Percentiles rank a stretch among this genome's conserved stretches.
phyloP scores from a whole-genome alignment of 495 filamentous ascomycete species.

The Ramalina peruviana region DNA sequence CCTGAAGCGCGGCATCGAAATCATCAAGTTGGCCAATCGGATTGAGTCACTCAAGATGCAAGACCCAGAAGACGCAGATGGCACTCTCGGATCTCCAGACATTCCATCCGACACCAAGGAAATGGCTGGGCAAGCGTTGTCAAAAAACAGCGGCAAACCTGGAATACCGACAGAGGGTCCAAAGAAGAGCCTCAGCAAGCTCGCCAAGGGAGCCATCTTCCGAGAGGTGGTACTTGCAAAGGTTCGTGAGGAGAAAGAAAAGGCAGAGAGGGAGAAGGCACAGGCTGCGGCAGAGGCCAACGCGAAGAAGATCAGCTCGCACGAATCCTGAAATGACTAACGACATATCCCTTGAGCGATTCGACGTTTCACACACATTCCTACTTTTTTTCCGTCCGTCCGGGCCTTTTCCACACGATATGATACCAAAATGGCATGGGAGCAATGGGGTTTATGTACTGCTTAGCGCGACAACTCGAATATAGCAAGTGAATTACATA shows the following conservation, averaged over 20 bases:
- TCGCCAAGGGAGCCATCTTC: conserved; percentile 86
- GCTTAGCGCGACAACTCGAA: not conserved
- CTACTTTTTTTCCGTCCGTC: not conserved
- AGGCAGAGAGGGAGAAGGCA: conserved; percentile 58
- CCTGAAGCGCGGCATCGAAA: conserved; percentile 85
- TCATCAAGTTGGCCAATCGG: conserved; percentile 91
- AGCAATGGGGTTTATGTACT: not conserved
- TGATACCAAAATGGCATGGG: conserved; percentile 1
- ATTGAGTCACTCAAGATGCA: conserved; percentile 95
- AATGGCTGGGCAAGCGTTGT: conserved; percentile 22
- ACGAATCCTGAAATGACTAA: not conserved
- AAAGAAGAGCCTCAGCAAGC: conserved; percentile 55
- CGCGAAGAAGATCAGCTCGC: conserved; percentile 14
- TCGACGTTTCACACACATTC: conserved; percentile 7
- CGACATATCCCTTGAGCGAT: not conserved
- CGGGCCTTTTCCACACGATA: not conserved
- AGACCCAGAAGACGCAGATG: conserved; percentile 72
- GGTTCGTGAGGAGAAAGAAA: conserved; percentile 81
- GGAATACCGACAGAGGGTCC: conserved; percentile 20
- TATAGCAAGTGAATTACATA: too few species aligned
- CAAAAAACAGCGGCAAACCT: conserved; percentile 18
- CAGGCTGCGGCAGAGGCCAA: conserved; percentile 38
- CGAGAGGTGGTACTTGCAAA: conserved; percentile 95
- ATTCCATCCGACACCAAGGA: conserved; percentile 44
- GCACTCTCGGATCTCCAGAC: conserved; percentile 48